Conservation (phyloP, 371 early-diverging fungal genomes). For the Saksenaea vasiformis region DNA sequence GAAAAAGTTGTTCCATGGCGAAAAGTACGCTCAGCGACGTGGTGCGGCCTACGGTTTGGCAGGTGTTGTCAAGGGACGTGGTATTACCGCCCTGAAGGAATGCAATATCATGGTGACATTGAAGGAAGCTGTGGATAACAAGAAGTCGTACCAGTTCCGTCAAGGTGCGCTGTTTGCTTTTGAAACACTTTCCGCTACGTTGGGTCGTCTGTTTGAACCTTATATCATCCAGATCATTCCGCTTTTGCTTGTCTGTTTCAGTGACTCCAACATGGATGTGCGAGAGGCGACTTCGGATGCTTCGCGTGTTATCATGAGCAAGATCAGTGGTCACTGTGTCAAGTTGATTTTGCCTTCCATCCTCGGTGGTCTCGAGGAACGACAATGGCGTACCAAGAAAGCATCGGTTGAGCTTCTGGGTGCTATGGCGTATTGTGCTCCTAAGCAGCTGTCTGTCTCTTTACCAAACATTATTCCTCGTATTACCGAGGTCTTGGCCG, state of each 20-base stretch:
- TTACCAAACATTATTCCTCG: slow-evolving; percentile 93
- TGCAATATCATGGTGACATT: slow-evolving; percentile 79
- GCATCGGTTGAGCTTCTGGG: slow-evolving; percentile 95
- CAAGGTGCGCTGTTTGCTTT: slow-evolving; percentile 96
- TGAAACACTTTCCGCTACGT: slow-evolving; percentile 81
- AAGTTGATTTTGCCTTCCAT: slow-evolving; percentile 93
- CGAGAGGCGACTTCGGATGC: slow-evolving; percentile 93
- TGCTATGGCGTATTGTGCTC: slow-evolving; percentile 94
- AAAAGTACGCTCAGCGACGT: slow-evolving; percentile 87
- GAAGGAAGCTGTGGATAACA: slow-evolving; percentile 83
- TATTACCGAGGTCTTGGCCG: slow-evolving; percentile 88
- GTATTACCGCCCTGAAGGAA: slow-evolving; percentile 85
- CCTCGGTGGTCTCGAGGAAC: slow-evolving; percentile 83
- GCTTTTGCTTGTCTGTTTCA: slow-evolving; percentile 82
- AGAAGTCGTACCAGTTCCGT: slow-evolving; percentile 70
- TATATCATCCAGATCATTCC: slow-evolving; percentile 94
- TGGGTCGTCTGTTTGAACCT: slow-evolving; percentile 97
- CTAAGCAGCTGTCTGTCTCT: slow-evolving; percentile 90
- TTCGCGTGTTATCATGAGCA: slow-evolving; percentile 93
- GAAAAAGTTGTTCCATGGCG: slow-evolving; percentile 68
- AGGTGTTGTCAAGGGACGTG: slow-evolving; percentile 93
- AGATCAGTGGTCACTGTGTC: slow-evolving; percentile 94
- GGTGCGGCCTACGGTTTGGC: slow-evolving; percentile 97
- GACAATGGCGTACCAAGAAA: slow-evolving; percentile 95
- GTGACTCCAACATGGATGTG: slow-evolving; percentile 84